These are phyloP conservation scores for Hibiscus trionum DNA, from an alignment of 345 rosid genomes.

Conservation along the genomic window DNA sequence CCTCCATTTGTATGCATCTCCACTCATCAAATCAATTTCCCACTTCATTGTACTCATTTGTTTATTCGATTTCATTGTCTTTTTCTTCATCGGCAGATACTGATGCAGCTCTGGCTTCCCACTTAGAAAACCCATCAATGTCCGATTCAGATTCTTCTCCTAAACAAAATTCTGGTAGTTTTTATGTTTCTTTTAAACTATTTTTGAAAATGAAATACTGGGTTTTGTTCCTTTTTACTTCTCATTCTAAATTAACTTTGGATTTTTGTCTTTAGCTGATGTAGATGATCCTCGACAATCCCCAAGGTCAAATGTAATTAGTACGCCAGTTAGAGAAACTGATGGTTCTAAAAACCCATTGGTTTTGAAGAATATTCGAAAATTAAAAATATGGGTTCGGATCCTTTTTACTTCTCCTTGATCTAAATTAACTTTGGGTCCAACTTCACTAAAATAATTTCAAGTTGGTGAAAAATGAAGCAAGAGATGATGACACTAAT, in stretches of 20 bases:
- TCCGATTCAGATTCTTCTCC: constrained; percentile 32
- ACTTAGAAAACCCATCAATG: constrained; percentile 17
- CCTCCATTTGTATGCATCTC: constrained; percentile 27
- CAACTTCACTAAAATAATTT: too few species aligned
- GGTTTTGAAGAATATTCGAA: neutral
- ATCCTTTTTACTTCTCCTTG: neutral
- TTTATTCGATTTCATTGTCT: neutral
- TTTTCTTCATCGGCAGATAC: constrained; percentile 17
- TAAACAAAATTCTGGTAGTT: neutral
- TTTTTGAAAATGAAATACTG: neutral
- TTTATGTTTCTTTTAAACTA: neutral
- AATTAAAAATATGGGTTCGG: neutral
- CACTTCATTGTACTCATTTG: constrained; percentile 6
- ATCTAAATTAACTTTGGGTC: neutral
- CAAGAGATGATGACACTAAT: too few species aligned
- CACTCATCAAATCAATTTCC: neutral
- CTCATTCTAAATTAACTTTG: neutral
- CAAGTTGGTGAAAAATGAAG: too few species aligned
- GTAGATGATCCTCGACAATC: constrained; percentile 13
- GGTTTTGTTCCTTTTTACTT: neutral
- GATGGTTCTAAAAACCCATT: constrained; percentile 12
- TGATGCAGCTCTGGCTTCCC: constrained; percentile 12
- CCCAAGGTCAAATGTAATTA: constrained; percentile 2
- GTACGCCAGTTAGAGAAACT: constrained; percentile 7
- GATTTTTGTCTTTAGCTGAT: neutral